Conservation (phyloP, 192 early-diverging fungal genomes). For the Backusella mclennaniae region DNA sequence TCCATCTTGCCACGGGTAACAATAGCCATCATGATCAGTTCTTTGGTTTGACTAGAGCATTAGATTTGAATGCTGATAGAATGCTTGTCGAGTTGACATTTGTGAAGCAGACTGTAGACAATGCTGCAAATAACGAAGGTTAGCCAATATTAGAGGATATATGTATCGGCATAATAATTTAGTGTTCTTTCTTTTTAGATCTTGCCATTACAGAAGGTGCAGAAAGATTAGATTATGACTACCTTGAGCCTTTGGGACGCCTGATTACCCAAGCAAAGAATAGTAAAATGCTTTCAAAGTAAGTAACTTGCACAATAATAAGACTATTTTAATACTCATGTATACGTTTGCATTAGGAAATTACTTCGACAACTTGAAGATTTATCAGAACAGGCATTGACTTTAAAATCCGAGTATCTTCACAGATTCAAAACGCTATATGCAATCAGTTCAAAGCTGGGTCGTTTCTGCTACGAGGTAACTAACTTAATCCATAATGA, state of each 20-base stretch:
- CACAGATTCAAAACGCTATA: constrained; percentile 47
- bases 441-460: constrained; percentile 44
- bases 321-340: background rate
- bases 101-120: constrained; percentile 35
- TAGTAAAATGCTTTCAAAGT: constrained; percentile 58
- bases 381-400: constrained; percentile 41
- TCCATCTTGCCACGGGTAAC: constrained; percentile 49
- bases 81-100: constrained; percentile 56
- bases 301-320: background rate
- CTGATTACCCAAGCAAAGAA: constrained; percentile 43
- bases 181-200: background rate
- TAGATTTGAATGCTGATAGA: constrained; percentile 66
- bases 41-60: constrained; percentile 41
- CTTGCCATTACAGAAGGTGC: constrained; percentile 39
- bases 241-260: constrained; percentile 41
- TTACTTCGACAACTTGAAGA: constrained; percentile 65
- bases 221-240: constrained; percentile 44
- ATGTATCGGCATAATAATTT: background rate
- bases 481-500: background rate
- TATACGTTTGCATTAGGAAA: constrained; percentile 41
- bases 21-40: constrained; percentile 52
- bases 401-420: constrained; percentile 45
- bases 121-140: constrained; percentile 37
- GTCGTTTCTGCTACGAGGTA: constrained; percentile 46
- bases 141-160: background rate